phyloP scores from a whole-genome alignment of 768 basidiomycete species.

The Suillus placidus region DNA sequence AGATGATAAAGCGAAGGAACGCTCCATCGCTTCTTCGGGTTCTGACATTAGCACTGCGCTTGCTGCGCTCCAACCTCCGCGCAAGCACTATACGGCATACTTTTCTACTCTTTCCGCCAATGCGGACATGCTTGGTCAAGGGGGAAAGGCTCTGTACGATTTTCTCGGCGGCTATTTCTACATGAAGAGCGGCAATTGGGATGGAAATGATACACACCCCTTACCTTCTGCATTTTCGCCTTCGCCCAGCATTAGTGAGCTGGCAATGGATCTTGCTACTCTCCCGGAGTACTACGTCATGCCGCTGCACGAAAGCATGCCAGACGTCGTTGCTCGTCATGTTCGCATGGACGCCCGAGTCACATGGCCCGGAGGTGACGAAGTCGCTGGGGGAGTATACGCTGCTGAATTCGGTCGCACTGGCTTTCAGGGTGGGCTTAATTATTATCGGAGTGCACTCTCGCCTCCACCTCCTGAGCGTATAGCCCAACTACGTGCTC shows the following conservation, averaged over 20 bases:
- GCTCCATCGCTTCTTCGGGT: constrained; percentile 14
- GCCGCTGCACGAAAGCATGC: constrained; percentile 56
- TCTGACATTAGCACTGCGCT: constrained; percentile 29
- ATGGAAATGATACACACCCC: constrained; percentile 42
- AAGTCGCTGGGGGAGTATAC: constrained; percentile 46
- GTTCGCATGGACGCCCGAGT: constrained; percentile 30
- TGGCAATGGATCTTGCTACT: constrained; percentile 38
- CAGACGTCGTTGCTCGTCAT: constrained; percentile 42
- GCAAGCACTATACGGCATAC: constrained; percentile 61
- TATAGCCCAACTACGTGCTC: constrained; percentile 45
- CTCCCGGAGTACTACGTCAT: constrained; percentile 67
- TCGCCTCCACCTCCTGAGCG: constrained; percentile 35
- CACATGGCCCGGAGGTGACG: constrained; percentile 53
- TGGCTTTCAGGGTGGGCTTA: constrained; percentile 67
- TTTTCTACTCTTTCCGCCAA: constrained; percentile 51
- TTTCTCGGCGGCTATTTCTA: constrained; percentile 39
- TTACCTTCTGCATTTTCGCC: constrained; percentile 35
- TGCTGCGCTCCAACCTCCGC: constrained; percentile 47
- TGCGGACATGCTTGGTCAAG: constrained; percentile 39
- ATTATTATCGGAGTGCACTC: constrained; percentile 50
- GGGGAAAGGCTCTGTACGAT: constrained; percentile 20
- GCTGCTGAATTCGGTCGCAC: constrained; percentile 50
- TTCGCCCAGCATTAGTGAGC: constrained; percentile 23
- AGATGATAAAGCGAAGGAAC: constrained; percentile 19
- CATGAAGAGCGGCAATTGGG: constrained; percentile 61